phyloP scores from a whole-genome alignment of 2,329 filamentous ascomycete species.

The Leptosphaerulina australis region DNA sequence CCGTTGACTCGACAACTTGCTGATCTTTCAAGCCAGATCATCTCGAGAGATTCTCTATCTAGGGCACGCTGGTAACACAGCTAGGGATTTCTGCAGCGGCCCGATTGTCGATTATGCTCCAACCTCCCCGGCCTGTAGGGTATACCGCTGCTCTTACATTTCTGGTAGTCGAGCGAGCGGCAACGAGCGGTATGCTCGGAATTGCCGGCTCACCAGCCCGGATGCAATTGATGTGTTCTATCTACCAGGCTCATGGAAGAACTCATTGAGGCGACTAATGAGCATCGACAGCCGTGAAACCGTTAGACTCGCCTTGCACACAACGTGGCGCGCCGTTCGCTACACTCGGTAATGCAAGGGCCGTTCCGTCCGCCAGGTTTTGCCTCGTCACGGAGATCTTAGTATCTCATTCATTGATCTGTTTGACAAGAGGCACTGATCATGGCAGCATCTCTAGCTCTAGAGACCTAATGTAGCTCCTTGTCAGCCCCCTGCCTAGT shows the following conservation, averaged over 20 bases:
- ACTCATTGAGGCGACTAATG: neutral
- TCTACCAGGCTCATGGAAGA: conserved; percentile 11
- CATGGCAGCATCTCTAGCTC: neutral
- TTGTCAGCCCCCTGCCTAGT: neutral
- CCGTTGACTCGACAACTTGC: no score
- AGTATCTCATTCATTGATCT: neutral
- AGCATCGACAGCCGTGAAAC: neutral
- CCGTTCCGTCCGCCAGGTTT: conserved; percentile 13
- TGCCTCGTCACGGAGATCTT: neutral
- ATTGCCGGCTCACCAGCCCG: neutral
- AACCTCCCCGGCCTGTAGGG: neutral
- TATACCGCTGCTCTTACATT: conserved; percentile 8
- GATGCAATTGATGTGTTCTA: neutral
- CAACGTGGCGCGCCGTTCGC: conserved; percentile 7
- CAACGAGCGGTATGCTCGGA: neutral
- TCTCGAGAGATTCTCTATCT: no score
- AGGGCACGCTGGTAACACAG: conserved; percentile 6
- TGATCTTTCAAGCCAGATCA: no score
- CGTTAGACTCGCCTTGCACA: neutral
- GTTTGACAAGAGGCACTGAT: neutral
- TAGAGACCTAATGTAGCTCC: neutral
- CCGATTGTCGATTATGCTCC: conserved; percentile 1
- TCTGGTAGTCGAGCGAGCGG: neutral
- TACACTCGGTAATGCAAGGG: conserved; percentile 13
- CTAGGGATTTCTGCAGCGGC: neutral